Conservation (phyloP, 2,329 filamentous ascomycete species). For the Neonectria hederae region DNA sequence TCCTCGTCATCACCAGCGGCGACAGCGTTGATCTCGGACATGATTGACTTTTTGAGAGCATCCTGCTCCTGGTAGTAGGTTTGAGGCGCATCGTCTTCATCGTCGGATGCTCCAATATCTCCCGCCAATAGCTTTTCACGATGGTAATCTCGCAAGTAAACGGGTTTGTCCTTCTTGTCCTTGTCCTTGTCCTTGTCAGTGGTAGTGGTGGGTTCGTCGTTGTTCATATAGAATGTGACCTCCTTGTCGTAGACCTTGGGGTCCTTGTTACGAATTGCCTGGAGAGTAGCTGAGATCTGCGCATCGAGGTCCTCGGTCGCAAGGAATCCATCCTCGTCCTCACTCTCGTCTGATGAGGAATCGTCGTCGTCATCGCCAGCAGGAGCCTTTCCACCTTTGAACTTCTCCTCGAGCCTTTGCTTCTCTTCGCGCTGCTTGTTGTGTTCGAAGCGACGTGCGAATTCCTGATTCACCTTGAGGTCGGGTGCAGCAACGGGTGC, state of each 20-base stretch:
- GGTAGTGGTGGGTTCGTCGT: conserved; percentile 57
- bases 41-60: conserved; percentile 78
- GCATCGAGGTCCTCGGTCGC: conserved; percentile 86
- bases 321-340: conserved; percentile 90
- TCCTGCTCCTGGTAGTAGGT: conserved; percentile 93
- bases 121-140: conserved; percentile 86
- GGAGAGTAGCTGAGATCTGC: conserved; percentile 85
- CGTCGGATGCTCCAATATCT: conserved; percentile 66
- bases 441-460: conserved; percentile 88
- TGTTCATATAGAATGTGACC: conserved; percentile 78
- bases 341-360: conserved; percentile 80
- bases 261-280: conserved; percentile 90
- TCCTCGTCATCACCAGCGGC: conserved; percentile 63
- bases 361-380: conserved; percentile 60
- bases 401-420: conserved; percentile 87
- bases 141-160: conserved; percentile 91
- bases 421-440: conserved; percentile 97
- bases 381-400: conserved; percentile 56
- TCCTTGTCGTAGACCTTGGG: conserved; percentile 87
- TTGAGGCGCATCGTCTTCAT: conserved; percentile 63
- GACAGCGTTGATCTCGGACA: conserved; percentile 81
- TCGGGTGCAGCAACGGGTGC: conserved; percentile 52
- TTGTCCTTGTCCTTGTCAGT: conserved; percentile 55
- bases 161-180: conserved; percentile 79
- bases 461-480: conserved; percentile 91